Evolutionary conservation across 768 basidiomycete species (phyloP), one percentile per base, ranked within the genome.

Genomic region (Russula dissimulans): DNA sequence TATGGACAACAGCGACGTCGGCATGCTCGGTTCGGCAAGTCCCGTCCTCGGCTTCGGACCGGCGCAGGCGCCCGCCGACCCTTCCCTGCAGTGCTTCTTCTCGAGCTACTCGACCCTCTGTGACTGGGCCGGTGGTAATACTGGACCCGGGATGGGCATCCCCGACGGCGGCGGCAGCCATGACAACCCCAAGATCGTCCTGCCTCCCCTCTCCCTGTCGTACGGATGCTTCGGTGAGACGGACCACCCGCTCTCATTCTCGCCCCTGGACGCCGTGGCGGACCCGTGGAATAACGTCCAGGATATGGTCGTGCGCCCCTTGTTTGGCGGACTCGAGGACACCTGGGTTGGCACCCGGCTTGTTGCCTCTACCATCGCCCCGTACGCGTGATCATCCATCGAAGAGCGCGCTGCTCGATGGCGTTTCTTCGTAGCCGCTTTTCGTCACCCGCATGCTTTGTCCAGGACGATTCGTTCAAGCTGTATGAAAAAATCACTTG

Each of bases 61-160:
- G 32, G 39, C 41, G 14, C 49, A 51, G 6, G 43, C 31, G 26
- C 41, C 32, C 41, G 43, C 14, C 54, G 2, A 26, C 53, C n/a
- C 48, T 3, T 29, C 57, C 34, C n/a, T 52, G 1, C 34, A 46
- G 11, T 18, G 10, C 26, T 65, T 60, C 57, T 49, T 59, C 53
- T 64, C 65, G n/a, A 57, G 9, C 12, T 65, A 64, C 15, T 65
- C 64, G 57, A 56, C 62, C 6, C 55, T 65, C 22, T 64, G 61
- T 52, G 65, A 55, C 43, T 65, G 65, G 65, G 62, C 65, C 10
- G 65, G 65, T 2, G 22, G 31, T 5, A 9, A 10, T 9, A 14
- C 9, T 10, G 5, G 5, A 6, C 18, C 39, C 15, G 36, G 31
- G 12, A 7, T 22, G n/a, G 46, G 22, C 2, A 18, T 54, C 3